Evolutionary conservation across 257 asterid genomes (phyloP), one percentile per base, ranked within the genome.

Genomic region (Solanum raphanifolium): DNA sequence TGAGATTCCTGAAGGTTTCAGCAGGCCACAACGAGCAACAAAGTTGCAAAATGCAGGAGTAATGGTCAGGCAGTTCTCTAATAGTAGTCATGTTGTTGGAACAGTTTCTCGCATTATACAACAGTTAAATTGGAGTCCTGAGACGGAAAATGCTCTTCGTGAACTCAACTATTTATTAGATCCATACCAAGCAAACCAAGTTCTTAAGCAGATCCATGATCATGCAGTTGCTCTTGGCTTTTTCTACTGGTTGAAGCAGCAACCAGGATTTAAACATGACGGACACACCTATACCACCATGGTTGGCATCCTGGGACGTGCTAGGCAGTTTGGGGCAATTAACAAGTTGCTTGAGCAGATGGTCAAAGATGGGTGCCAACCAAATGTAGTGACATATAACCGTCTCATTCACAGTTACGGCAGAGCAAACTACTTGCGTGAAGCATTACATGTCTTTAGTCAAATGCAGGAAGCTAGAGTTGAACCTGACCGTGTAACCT

Each of bases 231-330:
- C 99, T 87, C 92, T 94, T 18, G 94, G 94, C 21, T 97, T 95
- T 90, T 97, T 97, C 93, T 89, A 97, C 90, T 97, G 99, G 98
- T 89, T 95, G 90, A 94, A 95, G 88, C 87, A 88, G 52, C 94
- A 93, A 90, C 95, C 94, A 1, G 98, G 99, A 15, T 97, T 94
- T 90, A 95, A 92, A 92, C 99, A 97, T 27, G 99, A 97, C 36
- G 98, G 98, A 1, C 98, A 95, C 83, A 95, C 99, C 0, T 97
- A 97, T 88, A 97, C 99, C 71, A 97, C 99, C 89, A 95, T 95
- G 98, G 96, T 95, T 29, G 99, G 99, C 38, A 94, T 95, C 72
- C 98, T 95, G 89, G 99, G 99, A n/a, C 97, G 98, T 72, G 95
- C 98, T 11, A 88, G 94, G 85, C 98, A 95, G 89, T 97, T 97